Evolutionary conservation across 148 eudicot genomes (phyloP).

Genomic region (Chenopodium album): DNA sequence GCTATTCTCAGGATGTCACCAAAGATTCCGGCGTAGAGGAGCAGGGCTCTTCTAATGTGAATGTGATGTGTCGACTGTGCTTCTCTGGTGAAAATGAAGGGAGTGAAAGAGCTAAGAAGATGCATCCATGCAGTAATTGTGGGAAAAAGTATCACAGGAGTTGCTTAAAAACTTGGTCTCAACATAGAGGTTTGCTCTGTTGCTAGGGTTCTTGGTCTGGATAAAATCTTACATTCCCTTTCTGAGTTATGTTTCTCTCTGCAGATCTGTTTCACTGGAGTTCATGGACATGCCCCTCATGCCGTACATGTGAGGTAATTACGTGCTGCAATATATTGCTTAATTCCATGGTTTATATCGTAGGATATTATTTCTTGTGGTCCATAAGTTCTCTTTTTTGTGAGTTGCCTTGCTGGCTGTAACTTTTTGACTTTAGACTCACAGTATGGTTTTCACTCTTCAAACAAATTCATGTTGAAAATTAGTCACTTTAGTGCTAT

Average conservation of each 20-base stretch:
- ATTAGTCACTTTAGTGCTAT: not conserved
- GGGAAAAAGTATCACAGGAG: slow-evolving; percentile 89
- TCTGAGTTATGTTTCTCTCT: slow-evolving; percentile 7
- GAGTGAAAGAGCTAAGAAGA: slow-evolving; percentile 83
- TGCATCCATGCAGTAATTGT: slow-evolving; percentile 83
- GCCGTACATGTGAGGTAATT: slow-evolving; percentile 87
- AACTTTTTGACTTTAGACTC: not conserved
- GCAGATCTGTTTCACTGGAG: slow-evolving; percentile 99
- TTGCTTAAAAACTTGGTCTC: slow-evolving; percentile 89
- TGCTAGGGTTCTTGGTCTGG: slow-evolving; percentile 7
- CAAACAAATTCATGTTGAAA: not conserved
- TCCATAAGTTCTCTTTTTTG: not conserved
- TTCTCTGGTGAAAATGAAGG: slow-evolving; percentile 85
- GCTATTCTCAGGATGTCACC: slow-evolving; percentile 43
- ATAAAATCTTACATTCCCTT: not conserved
- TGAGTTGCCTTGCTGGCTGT: not conserved
- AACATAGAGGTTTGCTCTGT: slow-evolving; percentile 63
- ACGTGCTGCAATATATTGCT: slow-evolving; percentile 3
- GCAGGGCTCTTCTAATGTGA: slow-evolving; percentile 48
- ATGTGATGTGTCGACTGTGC: slow-evolving; percentile 92
- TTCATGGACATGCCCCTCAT: slow-evolving; percentile 94
- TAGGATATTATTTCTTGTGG: not conserved
- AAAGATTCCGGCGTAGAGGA: slow-evolving; percentile 67
- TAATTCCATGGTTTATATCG: not conserved
- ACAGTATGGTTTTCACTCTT: not conserved